Conservation (phyloP, 2,329 filamentous ascomycete genomes). For the Fulvia fulva region DNA sequence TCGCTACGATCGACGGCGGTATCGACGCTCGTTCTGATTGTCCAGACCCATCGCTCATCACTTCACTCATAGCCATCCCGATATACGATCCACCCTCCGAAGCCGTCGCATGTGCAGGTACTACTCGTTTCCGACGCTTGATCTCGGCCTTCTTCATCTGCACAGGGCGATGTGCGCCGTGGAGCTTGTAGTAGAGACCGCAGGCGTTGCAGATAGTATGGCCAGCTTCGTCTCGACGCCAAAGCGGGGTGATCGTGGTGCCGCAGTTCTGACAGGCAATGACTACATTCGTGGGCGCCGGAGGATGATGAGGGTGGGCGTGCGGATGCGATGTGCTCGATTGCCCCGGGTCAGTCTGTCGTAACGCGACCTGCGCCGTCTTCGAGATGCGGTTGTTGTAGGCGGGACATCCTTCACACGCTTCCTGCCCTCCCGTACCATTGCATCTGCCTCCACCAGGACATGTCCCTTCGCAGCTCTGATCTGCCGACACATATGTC, state of each 20-base stretch:
- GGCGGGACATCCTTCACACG: constrained; percentile 91
- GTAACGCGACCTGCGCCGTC: constrained; percentile 65
- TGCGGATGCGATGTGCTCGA: not conserved
- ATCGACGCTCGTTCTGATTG: constrained; percentile 42
- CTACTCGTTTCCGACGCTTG: constrained; percentile 90
- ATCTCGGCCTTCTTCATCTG: constrained; percentile 99
- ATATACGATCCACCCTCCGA: constrained; percentile 17
- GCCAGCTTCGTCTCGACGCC: constrained; percentile 88
- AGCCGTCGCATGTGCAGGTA: constrained; percentile 61
- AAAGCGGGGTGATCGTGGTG: constrained; percentile 92
- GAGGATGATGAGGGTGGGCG: constrained; percentile 3
- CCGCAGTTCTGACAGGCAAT: constrained; percentile 96
- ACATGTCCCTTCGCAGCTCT: constrained; percentile 77
- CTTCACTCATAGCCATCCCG: constrained; percentile 23
- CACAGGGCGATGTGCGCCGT: constrained; percentile 85
- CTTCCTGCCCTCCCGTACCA: constrained; percentile 90
- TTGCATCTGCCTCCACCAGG: constrained; percentile 94
- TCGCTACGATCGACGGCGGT: constrained; percentile 46
- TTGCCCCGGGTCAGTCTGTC: constrained; percentile 29
- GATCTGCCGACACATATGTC: constrained; percentile 74
- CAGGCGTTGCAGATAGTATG: constrained; percentile 99
- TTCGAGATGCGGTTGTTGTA: constrained; percentile 97
- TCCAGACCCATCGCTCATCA: constrained; percentile 17
- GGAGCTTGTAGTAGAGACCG: constrained; percentile 93
- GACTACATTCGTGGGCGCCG: constrained; percentile 57